Evolutionary conservation across 2,329 filamentous ascomycete species (phyloP).

Genomic region (Emmonsia crescens): DNA sequence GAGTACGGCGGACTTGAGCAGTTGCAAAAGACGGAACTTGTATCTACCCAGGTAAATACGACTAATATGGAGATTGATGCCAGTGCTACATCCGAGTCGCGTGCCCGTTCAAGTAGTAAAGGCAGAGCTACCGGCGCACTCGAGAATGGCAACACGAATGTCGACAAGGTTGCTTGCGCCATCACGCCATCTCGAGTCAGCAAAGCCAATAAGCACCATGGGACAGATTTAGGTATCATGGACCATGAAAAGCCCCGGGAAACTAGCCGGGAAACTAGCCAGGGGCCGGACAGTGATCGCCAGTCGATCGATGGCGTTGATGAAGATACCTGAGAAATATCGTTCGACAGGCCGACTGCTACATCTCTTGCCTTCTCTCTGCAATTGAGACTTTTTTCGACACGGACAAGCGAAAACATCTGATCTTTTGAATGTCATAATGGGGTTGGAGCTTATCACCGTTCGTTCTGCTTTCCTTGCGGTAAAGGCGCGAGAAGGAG

Average conservation of each 20-base stretch:
- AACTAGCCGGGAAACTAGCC: not conserved
- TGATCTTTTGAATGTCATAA: not conserved
- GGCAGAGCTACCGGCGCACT: not conserved
- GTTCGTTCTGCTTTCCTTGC: not conserved
- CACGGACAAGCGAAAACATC: not conserved
- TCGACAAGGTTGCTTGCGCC: not conserved
- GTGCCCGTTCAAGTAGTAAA: not conserved
- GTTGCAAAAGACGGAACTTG: not conserved
- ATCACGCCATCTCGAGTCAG: not conserved
- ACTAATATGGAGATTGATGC: not conserved
- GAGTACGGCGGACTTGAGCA: slow-evolving; percentile 3
- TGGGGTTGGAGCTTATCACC: not conserved
- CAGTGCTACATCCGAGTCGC: not conserved
- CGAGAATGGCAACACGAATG: slow-evolving; percentile 1
- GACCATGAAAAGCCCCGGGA: not conserved
- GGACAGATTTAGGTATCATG: not conserved
- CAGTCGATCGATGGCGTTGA: not conserved
- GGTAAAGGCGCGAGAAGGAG: not conserved
- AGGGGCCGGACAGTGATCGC: not conserved
- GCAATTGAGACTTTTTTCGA: not conserved
- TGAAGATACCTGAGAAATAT: not conserved
- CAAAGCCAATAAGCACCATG: not conserved
- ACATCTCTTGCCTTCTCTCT: not conserved
- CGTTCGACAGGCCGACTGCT: not conserved
- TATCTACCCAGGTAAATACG: not conserved